Conservation (phyloP, 1,139 yeast genomes). For the Suhomyces anneliseae region DNA sequence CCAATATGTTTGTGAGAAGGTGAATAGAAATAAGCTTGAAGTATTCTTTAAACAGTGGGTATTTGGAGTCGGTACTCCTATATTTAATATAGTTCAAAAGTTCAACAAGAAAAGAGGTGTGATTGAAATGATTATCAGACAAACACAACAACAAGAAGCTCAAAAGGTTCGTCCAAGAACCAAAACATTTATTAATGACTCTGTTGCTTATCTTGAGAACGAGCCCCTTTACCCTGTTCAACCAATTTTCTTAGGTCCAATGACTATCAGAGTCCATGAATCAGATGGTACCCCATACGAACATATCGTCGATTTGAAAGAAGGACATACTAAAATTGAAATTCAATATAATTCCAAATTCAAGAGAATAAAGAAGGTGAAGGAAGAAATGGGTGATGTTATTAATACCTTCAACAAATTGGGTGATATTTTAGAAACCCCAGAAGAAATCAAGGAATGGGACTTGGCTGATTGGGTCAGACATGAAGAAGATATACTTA, state of each 20-base stretch:
- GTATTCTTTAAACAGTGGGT: constrained; percentile 93
- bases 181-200: constrained; percentile 46
- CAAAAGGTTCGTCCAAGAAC: constrained; percentile 34
- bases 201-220: constrained; percentile 41
- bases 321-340: constrained; percentile 80
- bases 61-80: constrained; percentile 84
- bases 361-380: constrained; percentile 63
- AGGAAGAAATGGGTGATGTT: constrained; percentile 41
- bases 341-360: constrained; percentile 94
- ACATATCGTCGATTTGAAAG: constrained; percentile 91
- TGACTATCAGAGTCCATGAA: constrained; percentile 95
- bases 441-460: constrained; percentile 70
- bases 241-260: constrained; percentile 80
- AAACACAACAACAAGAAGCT: constrained; percentile 71
- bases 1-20: constrained; percentile 90
- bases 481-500: constrained; percentile 67
- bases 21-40: constrained; percentile 82
- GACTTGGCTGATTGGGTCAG: constrained; percentile 69
- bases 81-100: constrained; percentile 82
- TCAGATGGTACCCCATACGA: constrained; percentile 99
- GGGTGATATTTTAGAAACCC: constrained; percentile 72
- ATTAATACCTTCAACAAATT: constrained; percentile 54
- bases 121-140: constrained; percentile 92
- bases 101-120: constrained; percentile 93
- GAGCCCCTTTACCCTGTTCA: constrained; percentile 42